phyloP scores from a whole-genome alignment of 495 filamentous ascomycete genomes.

The Penicillium macrosclerotiorum region DNA sequence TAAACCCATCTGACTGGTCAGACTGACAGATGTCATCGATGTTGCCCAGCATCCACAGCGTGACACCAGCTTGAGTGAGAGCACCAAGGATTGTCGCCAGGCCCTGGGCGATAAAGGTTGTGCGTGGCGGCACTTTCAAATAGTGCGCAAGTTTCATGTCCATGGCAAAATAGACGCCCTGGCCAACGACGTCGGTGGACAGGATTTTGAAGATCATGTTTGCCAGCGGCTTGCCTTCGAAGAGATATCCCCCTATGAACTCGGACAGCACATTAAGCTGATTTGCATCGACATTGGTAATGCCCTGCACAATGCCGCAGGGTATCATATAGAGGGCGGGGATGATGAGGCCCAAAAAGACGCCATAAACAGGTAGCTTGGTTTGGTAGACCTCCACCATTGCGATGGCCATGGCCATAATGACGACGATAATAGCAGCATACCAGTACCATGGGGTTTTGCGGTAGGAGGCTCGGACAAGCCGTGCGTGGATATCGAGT shows the following conservation, averaged over 20 bases:
- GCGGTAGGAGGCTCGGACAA: conserved; percentile 70
- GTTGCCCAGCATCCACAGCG: conserved; percentile 41
- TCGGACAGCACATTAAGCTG: conserved; percentile 42
- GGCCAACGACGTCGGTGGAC: conserved; percentile 23
- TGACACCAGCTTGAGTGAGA: conserved; percentile 39
- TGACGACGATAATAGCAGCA: conserved; percentile 65
- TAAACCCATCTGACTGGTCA: conserved; percentile 34
- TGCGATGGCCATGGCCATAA: conserved; percentile 75
- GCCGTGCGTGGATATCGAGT: conserved; percentile 61
- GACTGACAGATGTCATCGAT: conserved; percentile 35
- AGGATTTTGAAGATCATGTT: conserved; percentile 36
- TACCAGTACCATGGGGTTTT: conserved; percentile 82
- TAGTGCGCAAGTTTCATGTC: conserved; percentile 47
- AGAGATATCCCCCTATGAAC: conserved; percentile 35
- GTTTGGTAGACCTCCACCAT: conserved; percentile 78
- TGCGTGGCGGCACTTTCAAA: conserved; percentile 40
- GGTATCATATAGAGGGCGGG: conserved; percentile 76
- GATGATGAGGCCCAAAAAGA: conserved; percentile 71
- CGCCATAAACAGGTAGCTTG: conserved; percentile 77
- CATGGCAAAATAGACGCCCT: conserved; percentile 33
- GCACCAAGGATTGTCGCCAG: conserved; percentile 39
- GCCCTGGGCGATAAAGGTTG: conserved; percentile 37
- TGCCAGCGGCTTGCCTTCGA: conserved; percentile 29
- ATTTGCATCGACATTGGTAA: conserved; percentile 79
- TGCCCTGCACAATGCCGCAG: conserved; percentile 83